Evolutionary conservation across 2,329 filamentous ascomycete species (phyloP).

Genomic region (Fusarium proliferatum): DNA sequence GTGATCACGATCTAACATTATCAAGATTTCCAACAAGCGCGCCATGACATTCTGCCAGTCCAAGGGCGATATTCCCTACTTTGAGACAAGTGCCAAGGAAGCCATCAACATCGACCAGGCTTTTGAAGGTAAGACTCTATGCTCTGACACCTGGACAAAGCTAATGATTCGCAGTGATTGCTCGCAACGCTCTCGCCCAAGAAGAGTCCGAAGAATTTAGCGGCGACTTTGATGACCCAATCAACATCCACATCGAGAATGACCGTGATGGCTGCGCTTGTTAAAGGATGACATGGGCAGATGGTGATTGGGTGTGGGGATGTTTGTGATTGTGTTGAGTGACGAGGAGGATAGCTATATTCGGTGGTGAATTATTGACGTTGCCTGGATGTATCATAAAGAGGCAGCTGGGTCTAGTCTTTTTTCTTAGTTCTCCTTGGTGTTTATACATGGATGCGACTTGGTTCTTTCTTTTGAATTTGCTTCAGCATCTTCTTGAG

Average conservation of each 20-base stretch:
- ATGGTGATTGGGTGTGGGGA: conserved; percentile 17
- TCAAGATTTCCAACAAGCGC: conserved; percentile 91
- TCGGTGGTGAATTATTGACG: conserved; percentile 32
- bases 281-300: conserved; percentile 58
- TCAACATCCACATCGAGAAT: conserved; percentile 97
- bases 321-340: conserved; percentile 7
- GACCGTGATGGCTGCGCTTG: conserved; percentile 94
- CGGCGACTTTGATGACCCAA: conserved; percentile 96
- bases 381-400: conserved; percentile 46
- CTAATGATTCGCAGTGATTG: conserved; percentile 76
- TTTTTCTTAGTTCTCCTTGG: conserved; percentile 27
- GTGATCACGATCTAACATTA: conserved; percentile 15
- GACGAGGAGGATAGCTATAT: conserved; percentile 24
- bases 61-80: conserved; percentile 97
- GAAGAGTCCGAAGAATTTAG: conserved; percentile 98
- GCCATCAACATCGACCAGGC: conserved; percentile 95
- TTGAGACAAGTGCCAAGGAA: conserved; percentile 99
- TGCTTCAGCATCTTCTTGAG: background rate
- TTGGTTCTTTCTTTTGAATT: conserved; percentile 28
- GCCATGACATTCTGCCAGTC: conserved; percentile 98
- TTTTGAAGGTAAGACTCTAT: conserved; percentile 67
- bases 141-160: background rate
- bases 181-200: conserved; percentile 92
- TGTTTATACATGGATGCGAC: conserved; percentile 43
- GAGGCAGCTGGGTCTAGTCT: conserved; percentile 29